Percentiles rank a stretch among this genome's conserved stretches.
phyloP scores from a whole-genome alignment of 176 grass and related monocot species.

The Otatea glauca region DNA sequence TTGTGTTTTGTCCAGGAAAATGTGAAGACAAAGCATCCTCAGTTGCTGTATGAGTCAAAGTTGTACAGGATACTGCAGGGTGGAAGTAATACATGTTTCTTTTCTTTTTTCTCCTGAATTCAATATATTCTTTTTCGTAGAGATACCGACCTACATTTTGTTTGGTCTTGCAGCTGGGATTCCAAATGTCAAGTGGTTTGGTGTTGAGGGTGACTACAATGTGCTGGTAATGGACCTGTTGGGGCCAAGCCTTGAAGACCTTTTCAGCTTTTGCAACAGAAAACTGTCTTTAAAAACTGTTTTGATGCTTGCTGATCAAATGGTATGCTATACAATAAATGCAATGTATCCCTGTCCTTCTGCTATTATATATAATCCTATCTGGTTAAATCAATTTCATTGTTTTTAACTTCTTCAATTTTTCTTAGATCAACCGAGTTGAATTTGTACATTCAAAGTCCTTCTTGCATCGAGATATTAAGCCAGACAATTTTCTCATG shows the following conservation, averaged over 20 bases:
- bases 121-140: neutral
- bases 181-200: conserved; percentile 85
- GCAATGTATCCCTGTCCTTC: neutral
- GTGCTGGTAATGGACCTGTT: conserved; percentile 90
- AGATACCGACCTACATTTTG: conserved; percentile 9
- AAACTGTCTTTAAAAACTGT: conserved; percentile 87
- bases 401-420: conserved; percentile 22
- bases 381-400: conserved; percentile 28
- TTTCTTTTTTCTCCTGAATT: neutral
- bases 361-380: conserved; percentile 10
- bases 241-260: conserved; percentile 82
- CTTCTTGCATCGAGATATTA: conserved; percentile 93
- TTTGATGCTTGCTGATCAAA: conserved; percentile 95
- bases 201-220: conserved; percentile 93
- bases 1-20: conserved; percentile 66
- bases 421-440: conserved; percentile 75
- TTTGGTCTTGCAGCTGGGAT: conserved; percentile 71
- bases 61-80: conserved; percentile 94
- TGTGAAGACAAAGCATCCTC: conserved; percentile 93
- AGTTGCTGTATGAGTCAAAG: conserved; percentile 90
- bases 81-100: conserved; percentile 68
- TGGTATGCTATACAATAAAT: conserved; percentile 54
- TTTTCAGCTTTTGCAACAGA: conserved; percentile 88
- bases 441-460: conserved; percentile 82
- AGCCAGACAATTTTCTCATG: conserved; percentile 97